Conservation (phyloP, 1,284 basidiomycete species). For the Sporisorium graminicola region DNA sequence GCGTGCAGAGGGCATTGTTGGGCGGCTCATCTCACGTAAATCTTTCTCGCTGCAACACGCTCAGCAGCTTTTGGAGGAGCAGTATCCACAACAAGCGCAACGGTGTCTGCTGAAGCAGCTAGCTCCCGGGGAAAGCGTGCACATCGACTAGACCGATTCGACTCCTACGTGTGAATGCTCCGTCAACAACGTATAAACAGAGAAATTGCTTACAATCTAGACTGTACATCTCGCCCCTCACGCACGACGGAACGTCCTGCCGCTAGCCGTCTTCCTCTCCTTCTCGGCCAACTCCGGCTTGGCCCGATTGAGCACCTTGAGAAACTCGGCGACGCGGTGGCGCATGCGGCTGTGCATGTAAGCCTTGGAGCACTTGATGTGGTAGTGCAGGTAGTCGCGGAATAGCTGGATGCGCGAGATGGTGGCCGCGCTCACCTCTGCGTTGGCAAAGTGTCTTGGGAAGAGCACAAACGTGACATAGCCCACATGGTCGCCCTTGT, state of each 20-base stretch:
- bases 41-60: slow-evolving; percentile 13
- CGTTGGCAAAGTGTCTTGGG: slow-evolving; percentile 90
- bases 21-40: slow-evolving; percentile 16
- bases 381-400: slow-evolving; percentile 98
- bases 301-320: slow-evolving; percentile 97
- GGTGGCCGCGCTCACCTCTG: slow-evolving; percentile 80
- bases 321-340: slow-evolving; percentile 92
- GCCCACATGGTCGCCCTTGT: slow-evolving; percentile 88
- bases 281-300: slow-evolving; percentile 87
- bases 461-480: slow-evolving; percentile 99
- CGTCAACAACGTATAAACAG: no score
- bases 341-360: slow-evolving; percentile 99
- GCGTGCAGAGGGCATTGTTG: slow-evolving; percentile 35
- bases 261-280: slow-evolving; percentile 89
- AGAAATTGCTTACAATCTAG: no score
- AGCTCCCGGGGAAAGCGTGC: slow-evolving; percentile 21
- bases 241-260: slow-evolving; percentile 63
- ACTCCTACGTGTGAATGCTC: background rate
- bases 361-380: slow-evolving; percentile 97
- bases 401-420: slow-evolving; percentile 97
- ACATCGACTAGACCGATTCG: slow-evolving; percentile 1
- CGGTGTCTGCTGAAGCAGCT: slow-evolving; percentile 12
- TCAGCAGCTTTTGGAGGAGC: background rate
- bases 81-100: background rate
- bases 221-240: slow-evolving; percentile 2